These are phyloP conservation scores for Diaporthe vaccinii DNA, from an alignment of 2,329 filamentous ascomycete species.

Conservation along the genomic window DNA sequence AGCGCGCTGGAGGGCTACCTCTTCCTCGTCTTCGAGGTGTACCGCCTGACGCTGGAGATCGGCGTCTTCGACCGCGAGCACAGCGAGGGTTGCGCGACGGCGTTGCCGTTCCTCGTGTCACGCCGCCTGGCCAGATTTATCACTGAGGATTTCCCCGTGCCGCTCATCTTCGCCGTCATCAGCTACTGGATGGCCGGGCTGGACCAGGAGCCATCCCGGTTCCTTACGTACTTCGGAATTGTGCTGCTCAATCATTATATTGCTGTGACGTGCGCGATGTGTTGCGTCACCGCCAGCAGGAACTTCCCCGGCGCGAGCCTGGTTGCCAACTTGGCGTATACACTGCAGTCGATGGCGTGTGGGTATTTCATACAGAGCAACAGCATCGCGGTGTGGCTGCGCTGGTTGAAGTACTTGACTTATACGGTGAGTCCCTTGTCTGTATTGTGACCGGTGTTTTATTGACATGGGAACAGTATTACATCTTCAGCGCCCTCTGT, in stretches of 20 bases:
- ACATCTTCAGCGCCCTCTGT: conserved; percentile 78
- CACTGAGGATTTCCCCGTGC: conserved; percentile 80
- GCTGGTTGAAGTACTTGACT: conserved; percentile 80
- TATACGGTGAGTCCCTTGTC: conserved; percentile 60
- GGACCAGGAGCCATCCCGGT: conserved; percentile 71
- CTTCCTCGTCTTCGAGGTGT: conserved; percentile 81
- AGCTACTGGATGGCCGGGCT: conserved; percentile 86
- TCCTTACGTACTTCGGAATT: conserved; percentile 80
- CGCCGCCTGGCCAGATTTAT: conserved; percentile 76
- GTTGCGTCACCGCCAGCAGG: conserved; percentile 74
- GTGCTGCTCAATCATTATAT: conserved; percentile 80
- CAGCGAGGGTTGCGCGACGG: conserved; percentile 78
- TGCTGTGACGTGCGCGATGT: conserved; percentile 77
- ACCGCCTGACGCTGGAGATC: conserved; percentile 81
- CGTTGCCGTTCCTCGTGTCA: conserved; percentile 78
- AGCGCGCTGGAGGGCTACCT: conserved; percentile 82
- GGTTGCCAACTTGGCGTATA: conserved; percentile 80
- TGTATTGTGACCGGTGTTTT: no score
- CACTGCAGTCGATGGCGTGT: conserved; percentile 80
- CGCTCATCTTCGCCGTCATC: conserved; percentile 77
- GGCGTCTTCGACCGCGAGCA: conserved; percentile 82
- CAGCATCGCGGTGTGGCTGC: conserved; percentile 81
- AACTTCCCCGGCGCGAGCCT: conserved; percentile 79
- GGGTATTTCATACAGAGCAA: conserved; percentile 83
- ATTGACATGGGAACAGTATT: conserved; percentile 64